Conservation (phyloP, 768 basidiomycete species). For the Mycena albidolilacea region DNA sequence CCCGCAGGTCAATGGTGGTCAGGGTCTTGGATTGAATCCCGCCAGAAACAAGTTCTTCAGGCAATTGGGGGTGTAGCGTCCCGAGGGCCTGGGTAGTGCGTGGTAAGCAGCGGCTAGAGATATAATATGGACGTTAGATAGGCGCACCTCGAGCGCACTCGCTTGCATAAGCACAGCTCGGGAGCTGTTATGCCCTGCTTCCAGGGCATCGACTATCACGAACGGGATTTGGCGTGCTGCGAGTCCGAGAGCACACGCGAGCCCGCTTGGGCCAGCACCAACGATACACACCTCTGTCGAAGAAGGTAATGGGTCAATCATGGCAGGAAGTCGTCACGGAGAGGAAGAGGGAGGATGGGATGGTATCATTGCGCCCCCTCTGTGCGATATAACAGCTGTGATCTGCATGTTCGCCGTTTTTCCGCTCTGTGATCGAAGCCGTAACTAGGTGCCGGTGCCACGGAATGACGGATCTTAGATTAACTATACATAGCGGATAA, state of each 20-base stretch:
- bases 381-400: too few relatives aligned
- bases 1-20: constrained; percentile 53
- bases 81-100: constrained; percentile 36
- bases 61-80: neutral
- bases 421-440: too few relatives aligned
- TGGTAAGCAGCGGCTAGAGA: constrained; percentile 6
- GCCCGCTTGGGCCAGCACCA: constrained; percentile 41
- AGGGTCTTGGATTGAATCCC: constrained; percentile 47
- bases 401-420: too few relatives aligned
- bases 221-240: constrained; percentile 53
- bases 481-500: too few relatives aligned
- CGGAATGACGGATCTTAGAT: too few relatives aligned
- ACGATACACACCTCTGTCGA: constrained; percentile 34
- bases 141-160: constrained; percentile 59
- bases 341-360: too few relatives aligned
- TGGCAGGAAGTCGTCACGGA: neutral
- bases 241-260: constrained; percentile 51
- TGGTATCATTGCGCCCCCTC: too few relatives aligned
- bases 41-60: constrained; percentile 13
- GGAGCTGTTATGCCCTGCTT: constrained; percentile 52
- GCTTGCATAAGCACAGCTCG: constrained; percentile 61
- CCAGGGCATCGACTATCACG: constrained; percentile 55
- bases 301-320: constrained; percentile 13
- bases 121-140: neutral
- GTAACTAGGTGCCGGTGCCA: too few relatives aligned